phyloP scores from a whole-genome alignment of 352 stramenopile species.

The Globisporangium cylindrosporum region DNA sequence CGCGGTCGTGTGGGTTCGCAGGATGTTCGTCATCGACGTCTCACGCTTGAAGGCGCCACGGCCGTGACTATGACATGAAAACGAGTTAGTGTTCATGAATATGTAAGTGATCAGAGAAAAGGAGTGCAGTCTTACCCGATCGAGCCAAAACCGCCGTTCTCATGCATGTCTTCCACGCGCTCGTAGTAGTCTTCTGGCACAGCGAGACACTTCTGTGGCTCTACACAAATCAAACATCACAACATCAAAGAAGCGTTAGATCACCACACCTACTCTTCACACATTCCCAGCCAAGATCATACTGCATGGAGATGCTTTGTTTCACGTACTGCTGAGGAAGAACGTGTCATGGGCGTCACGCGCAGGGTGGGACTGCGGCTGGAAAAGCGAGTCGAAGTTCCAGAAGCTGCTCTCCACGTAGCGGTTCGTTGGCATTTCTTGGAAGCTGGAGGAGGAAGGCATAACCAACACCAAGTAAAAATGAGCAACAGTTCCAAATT shows the following conservation, averaged over 20 bases:
- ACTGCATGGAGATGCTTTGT: neutral
- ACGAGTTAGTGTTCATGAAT: neutral
- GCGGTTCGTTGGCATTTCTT: conserved; percentile 99
- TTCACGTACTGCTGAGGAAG: conserved; percentile 94
- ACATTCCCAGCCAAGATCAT: neutral
- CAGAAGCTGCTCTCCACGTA: conserved; percentile 99
- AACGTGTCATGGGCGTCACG: conserved; percentile 99
- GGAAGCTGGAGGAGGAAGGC: conserved; percentile 66
- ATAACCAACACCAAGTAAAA: neutral
- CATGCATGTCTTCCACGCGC: conserved; percentile 97
- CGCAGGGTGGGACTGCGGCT: conserved; percentile 98
- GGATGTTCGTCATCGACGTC: conserved; percentile 98
- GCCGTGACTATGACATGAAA: conserved; percentile 42
- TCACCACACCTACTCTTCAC: neutral
- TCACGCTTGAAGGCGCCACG: conserved; percentile 89
- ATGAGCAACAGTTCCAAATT: neutral
- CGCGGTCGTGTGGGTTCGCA: conserved; percentile 99
- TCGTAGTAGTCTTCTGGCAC: conserved; percentile 99
- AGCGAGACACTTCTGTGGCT: conserved; percentile 63
- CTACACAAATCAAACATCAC: conserved; percentile 21
- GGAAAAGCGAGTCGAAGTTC: conserved; percentile 99
- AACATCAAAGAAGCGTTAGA: neutral
- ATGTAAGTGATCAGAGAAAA: neutral
- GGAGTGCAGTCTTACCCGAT: conserved; percentile 91
- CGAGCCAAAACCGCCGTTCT: conserved; percentile 94